Evolutionary conservation across 805 yeast species (phyloP).

Genomic region (Hanseniaspora clermontiae): DNA sequence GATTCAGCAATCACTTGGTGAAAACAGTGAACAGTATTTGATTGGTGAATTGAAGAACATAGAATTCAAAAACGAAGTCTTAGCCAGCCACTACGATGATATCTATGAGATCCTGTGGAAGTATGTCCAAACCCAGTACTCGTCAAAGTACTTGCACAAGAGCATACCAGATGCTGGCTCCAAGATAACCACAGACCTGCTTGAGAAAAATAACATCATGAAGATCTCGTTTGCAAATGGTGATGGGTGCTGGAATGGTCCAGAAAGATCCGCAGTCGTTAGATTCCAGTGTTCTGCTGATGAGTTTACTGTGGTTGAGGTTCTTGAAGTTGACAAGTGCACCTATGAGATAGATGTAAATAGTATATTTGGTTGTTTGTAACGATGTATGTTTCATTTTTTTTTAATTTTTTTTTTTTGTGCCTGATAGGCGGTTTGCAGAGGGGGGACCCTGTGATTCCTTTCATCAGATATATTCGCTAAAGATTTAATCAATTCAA

Average conservation of each 20-base stretch:
- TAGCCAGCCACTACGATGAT: background rate
- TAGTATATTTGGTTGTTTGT: constrained; percentile 33
- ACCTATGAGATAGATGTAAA: constrained; percentile 45
- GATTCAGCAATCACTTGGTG: background rate
- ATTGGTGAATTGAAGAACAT: background rate
- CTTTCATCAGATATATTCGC: too few relatives aligned
- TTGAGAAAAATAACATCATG: constrained; percentile 26
- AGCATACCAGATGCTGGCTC: constrained; percentile 15
- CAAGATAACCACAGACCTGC: constrained; percentile 17
- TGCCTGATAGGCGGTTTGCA: background rate
- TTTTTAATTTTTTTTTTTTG: background rate
- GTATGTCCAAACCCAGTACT: background rate
- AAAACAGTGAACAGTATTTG: background rate
- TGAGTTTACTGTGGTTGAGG: constrained; percentile 36
- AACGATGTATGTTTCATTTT: too few relatives aligned
- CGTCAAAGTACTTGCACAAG: background rate
- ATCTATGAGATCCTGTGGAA: constrained; percentile 6
- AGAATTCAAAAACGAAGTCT: background rate
- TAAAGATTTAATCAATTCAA: background rate
- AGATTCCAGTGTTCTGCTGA: constrained; percentile 55
- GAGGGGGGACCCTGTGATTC: too few relatives aligned
- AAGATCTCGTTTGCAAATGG: constrained; percentile 44
- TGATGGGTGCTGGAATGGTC: constrained; percentile 89
- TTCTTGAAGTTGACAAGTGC: constrained; percentile 83
- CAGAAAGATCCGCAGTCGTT: constrained; percentile 57